Evolutionary conservation across 139 green algal genomes (phyloP), one percentile per base, ranked within the genome.

Genomic region (Chlamydomonas schloesseri): DNA sequence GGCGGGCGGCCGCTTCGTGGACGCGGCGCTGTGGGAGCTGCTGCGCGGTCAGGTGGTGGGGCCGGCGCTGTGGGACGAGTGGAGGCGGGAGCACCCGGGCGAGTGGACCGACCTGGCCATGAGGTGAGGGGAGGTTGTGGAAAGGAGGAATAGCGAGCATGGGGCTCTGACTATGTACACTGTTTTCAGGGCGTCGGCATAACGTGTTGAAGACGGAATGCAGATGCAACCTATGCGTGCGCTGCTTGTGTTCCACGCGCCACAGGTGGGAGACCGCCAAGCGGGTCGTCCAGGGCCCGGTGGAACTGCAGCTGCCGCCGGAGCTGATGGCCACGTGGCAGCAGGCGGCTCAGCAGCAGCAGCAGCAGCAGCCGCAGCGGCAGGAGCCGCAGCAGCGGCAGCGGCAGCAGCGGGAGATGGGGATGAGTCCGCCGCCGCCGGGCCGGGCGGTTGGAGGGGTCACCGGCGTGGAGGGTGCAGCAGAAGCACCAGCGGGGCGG

Each of bases 1-100:
- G 3, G 78, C 78, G 18, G 78, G 78, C 65, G 42, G 64, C 6
- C n/a, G 64, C 42, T 67, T 55, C 78, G 78, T 84, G 64, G 78
- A 84, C n/a, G 64, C n/a, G 26, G 64, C 47, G 17, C 18, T 29
- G 29, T 84, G 46, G 46, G 1, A 6, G 17, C 46, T 74, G 37
- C 10, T 84, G 20, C 78, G 78, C 5, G 18, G 4, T 3, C 20
- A 50, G 28, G 64, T 84, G 28, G 64, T 84, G 64, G 78, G 78
- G 17, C 33, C 15, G n/a, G 2, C 0, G 2, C 8, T 50, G 64
- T 84, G 78, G 78, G 78, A 75, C 78, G 8, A 15, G 21, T 84
- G 78, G 78, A 24, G 33, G 42, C 3, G 9, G n/a, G 0, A 36
- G n/a, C 46, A 84, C 1, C 64, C 78, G 3, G 33, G 29, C 29